A percentile compares a stretch with the other conserved stretches of the same genome.
Evolutionary conservation across 2,329 filamentous ascomycete species (phyloP).

Genomic region (Fonsecaea pedrosoi): DNA sequence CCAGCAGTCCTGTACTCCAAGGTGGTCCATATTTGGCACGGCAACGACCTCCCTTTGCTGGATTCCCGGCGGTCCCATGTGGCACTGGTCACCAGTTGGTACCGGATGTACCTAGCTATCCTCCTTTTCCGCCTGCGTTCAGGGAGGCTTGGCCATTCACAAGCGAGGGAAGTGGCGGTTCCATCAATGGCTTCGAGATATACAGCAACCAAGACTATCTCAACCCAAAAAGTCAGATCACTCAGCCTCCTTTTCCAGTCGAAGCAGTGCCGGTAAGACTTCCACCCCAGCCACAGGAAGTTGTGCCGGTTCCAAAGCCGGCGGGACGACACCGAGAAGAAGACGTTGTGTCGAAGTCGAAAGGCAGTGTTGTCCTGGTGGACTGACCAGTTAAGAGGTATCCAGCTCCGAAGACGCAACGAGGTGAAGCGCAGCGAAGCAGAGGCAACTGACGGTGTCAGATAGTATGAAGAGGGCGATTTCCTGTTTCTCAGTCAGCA

Average conservation of each 20-base stretch:
- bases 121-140: constrained; percentile 19
- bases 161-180: not conserved
- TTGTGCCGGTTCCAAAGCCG: constrained; percentile 13
- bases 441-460: not conserved
- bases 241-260: not conserved
- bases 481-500: not conserved
- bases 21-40: constrained; percentile 2
- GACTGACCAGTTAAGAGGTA: constrained; percentile 8
- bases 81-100: constrained; percentile 5
- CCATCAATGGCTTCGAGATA: constrained; percentile 3
- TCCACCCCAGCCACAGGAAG: constrained; percentile 23
- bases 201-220: constrained; percentile 13
- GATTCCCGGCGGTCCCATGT: not conserved
- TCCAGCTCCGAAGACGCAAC: not conserved
- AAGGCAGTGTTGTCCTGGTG: constrained; percentile 20
- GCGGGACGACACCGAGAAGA: not conserved
- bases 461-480: not conserved
- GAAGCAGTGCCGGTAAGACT: constrained; percentile 11
- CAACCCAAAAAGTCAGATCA: not conserved
- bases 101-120: constrained; percentile 12
- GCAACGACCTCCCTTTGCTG: constrained; percentile 5
- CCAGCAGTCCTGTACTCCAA: not conserved
- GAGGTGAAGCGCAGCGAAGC: not conserved
- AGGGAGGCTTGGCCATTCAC: constrained; percentile 14
- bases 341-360: constrained; percentile 5